A percentile compares a stretch with the other conserved stretches of the same genome.
These are phyloP conservation scores for Thielaviopsis populi DNA, from an alignment of 2,329 filamentous ascomycete genomes.

Conservation along the genomic window DNA sequence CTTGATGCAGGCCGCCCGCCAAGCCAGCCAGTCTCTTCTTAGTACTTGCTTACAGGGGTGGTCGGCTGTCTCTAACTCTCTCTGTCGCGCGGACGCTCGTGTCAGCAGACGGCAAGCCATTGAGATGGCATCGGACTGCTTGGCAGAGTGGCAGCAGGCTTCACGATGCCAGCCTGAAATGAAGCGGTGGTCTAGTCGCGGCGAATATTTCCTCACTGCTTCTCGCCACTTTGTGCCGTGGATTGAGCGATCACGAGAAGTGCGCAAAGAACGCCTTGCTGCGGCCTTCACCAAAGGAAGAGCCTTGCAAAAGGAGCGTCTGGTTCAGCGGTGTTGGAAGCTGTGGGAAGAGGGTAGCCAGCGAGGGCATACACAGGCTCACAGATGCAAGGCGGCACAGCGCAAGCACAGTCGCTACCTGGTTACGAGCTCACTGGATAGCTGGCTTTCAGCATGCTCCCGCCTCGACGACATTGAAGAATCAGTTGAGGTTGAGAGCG, in stretches of 20 bases:
- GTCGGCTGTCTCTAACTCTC: neutral
- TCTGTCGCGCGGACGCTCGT: slow-evolving; percentile 2
- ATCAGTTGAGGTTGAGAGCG: slow-evolving; percentile 3
- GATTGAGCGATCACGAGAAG: slow-evolving; percentile 19
- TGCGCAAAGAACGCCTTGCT: slow-evolving; percentile 18
- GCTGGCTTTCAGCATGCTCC: neutral
- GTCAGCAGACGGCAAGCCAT: slow-evolving; percentile 9
- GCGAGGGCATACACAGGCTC: slow-evolving; percentile 1
- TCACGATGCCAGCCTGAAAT: slow-evolving; percentile 12
- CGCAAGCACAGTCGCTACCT: slow-evolving; percentile 9
- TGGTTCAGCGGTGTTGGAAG: slow-evolving; percentile 17
- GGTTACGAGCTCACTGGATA: neutral
- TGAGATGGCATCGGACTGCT: neutral
- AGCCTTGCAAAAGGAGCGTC: slow-evolving; percentile 13
- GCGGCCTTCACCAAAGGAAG: slow-evolving; percentile 16
- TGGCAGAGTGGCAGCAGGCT: slow-evolving; percentile 13
- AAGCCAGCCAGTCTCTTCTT: slow-evolving; percentile 1
- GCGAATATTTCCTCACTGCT: slow-evolving; percentile 21
- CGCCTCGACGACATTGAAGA: slow-evolving; percentile 1
- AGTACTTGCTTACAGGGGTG: slow-evolving; percentile 2
- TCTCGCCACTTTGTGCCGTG: slow-evolving; percentile 22
- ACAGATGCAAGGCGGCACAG: slow-evolving; percentile 4
- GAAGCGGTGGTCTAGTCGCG: slow-evolving; percentile 17
- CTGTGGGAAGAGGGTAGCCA: slow-evolving; percentile 9
- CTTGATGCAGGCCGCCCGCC: slow-evolving; percentile 3